Evolutionary conservation across 208 protist species (phyloP).

Genomic region (Cochliopodium minus): DNA sequence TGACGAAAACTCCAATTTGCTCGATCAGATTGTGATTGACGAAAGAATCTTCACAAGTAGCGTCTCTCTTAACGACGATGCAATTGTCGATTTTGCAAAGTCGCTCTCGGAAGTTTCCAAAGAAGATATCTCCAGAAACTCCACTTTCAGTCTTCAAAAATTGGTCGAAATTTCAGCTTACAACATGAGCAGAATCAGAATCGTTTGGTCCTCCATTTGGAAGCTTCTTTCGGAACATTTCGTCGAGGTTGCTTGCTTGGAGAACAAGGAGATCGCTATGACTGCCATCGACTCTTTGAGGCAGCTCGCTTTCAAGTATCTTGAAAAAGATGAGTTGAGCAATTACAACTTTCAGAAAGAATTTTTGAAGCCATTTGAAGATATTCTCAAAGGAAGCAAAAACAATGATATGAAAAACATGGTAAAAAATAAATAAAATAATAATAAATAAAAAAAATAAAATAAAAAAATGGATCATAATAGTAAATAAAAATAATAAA

Average conservation of each 20-base stretch:
- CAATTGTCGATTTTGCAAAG: constrained; percentile 53
- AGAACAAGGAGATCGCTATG: constrained; percentile 44
- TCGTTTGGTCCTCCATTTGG: constrained; percentile 64
- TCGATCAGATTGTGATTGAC: constrained; percentile 45
- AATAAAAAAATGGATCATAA: too few species aligned
- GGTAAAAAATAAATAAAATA: too few species aligned
- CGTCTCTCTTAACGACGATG: constrained; percentile 23
- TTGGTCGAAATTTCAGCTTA: constrained; percentile 59
- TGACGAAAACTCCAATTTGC: too few species aligned
- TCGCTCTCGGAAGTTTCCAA: constrained; percentile 36
- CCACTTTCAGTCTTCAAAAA: constrained; percentile 52
- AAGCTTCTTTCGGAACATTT: constrained; percentile 39
- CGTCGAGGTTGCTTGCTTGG: constrained; percentile 34
- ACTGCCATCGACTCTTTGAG: constrained; percentile 61
- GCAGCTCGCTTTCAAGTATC: constrained; percentile 63
- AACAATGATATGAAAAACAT: background rate
- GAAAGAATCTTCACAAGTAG: constrained; percentile 49
- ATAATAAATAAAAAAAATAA: too few species aligned
- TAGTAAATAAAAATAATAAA: too few species aligned
- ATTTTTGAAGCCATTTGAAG: constrained; percentile 64
- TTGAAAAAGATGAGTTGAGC: constrained; percentile 52
- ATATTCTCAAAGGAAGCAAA: constrained; percentile 34
- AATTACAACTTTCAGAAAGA: constrained; percentile 69
- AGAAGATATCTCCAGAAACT: constrained; percentile 38
- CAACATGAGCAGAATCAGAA: constrained; percentile 55